Conservation (phyloP, 1,139 yeast species). For the Williopsis jadinii region DNA sequence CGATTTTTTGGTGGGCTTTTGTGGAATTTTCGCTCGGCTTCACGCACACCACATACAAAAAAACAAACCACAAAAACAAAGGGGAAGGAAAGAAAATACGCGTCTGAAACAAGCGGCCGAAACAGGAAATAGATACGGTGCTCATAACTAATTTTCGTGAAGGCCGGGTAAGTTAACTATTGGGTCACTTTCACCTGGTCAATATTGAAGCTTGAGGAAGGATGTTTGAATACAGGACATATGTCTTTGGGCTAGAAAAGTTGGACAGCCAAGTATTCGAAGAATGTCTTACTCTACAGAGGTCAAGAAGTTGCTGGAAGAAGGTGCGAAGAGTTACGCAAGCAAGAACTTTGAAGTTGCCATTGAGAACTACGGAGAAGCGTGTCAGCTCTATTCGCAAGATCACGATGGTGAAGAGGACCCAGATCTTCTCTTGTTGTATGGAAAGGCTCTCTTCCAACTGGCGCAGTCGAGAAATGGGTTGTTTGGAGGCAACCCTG, state of each 20-base stretch:
- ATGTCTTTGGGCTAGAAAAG: too few species aligned
- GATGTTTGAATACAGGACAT: too few species aligned
- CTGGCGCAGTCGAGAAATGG: slow-evolving; percentile 71
- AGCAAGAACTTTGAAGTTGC: slow-evolving; percentile 62
- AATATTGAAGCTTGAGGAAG: too few species aligned
- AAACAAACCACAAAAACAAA: too few species aligned
- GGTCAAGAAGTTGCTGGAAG: slow-evolving; percentile 41
- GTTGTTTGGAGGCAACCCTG: slow-evolving; percentile 60
- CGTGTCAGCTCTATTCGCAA: slow-evolving; percentile 52
- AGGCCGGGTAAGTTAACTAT: neutral
- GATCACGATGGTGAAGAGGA: slow-evolving; percentile 52
- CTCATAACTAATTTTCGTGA: neutral
- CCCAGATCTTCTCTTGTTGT: slow-evolving; percentile 64
- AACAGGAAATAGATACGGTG: neutral
- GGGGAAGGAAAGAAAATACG: neutral
- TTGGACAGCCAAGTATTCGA: too few species aligned
- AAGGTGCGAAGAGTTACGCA: slow-evolving; percentile 59
- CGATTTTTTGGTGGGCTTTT: neutral
- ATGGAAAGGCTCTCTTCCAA: slow-evolving; percentile 78
- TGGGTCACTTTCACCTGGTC: neutral
- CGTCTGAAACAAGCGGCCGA: too few species aligned
- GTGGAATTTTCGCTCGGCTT: neutral
- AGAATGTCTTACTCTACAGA: neutral
- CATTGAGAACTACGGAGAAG: slow-evolving; percentile 64
- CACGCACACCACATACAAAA: neutral